These are phyloP conservation scores for Pseudocercospora musae DNA, from an alignment of 2,329 filamentous ascomycete genomes.

Conservation along the genomic window DNA sequence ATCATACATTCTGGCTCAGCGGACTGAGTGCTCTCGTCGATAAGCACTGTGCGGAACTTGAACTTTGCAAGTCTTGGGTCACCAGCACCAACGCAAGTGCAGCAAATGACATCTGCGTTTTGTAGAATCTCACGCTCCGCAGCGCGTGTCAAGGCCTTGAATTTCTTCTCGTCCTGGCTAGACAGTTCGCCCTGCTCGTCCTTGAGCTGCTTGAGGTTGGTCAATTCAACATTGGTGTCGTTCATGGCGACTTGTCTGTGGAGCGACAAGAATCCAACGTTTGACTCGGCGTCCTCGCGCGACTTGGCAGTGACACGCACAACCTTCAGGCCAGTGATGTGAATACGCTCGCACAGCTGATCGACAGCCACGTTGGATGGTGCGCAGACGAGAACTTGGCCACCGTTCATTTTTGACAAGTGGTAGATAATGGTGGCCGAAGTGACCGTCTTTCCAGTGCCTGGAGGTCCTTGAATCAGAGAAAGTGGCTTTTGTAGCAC, in stretches of 20 bases:
- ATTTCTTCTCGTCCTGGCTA: conserved; percentile 96
- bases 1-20: conserved; percentile 99
- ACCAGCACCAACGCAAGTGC: conserved; percentile 94
- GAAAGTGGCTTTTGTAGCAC: conserved; percentile 91
- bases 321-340: conserved; percentile 90
- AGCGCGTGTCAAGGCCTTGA: conserved; percentile 89
- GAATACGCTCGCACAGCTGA: conserved; percentile 94
- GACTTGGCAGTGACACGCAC: conserved; percentile 98
- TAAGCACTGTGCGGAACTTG: conserved; percentile 96
- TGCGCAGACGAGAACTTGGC: conserved; percentile 92
- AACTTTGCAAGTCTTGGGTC: conserved; percentile 94
- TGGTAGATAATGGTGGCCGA: conserved; percentile 99
- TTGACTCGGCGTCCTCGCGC: conserved; percentile 97
- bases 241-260: conserved; percentile 97
- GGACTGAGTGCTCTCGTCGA: conserved; percentile 97
- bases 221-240: conserved; percentile 89
- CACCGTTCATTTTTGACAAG: conserved; percentile 88
- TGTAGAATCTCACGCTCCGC: conserved; percentile 92
- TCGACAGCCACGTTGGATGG: conserved; percentile 98
- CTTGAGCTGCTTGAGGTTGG: conserved; percentile 91
- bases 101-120: conserved; percentile 97
- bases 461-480: conserved; percentile 93
- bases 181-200: conserved; percentile 85
- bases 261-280: conserved; percentile 88
- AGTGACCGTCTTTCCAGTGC: conserved; percentile 97